phyloP scores from a whole-genome alignment of 2,329 filamentous ascomycete species.

The Hymenoscyphus fraxineus region DNA sequence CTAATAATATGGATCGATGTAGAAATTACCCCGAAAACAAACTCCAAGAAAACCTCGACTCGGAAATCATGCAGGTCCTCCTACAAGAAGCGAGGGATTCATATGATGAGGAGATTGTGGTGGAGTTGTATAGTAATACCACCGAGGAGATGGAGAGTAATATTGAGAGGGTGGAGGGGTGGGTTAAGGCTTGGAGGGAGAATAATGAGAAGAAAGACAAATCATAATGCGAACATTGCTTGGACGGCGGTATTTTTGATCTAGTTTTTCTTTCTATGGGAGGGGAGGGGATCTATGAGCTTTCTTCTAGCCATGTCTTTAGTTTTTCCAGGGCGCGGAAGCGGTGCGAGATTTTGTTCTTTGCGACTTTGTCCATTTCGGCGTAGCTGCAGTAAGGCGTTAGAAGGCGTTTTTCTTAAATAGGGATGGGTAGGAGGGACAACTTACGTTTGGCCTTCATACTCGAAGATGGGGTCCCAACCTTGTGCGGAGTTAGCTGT shows the following conservation, averaged over 20 bases:
- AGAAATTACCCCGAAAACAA: conserved; percentile 83
- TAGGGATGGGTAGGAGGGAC: conserved; percentile 1
- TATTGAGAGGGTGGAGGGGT: conserved; percentile 75
- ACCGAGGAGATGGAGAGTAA: conserved; percentile 86
- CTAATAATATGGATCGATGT: neutral
- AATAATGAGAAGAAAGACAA: conserved; percentile 45
- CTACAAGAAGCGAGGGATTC: conserved; percentile 84
- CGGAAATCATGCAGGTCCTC: conserved; percentile 95
- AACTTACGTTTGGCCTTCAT: conserved; percentile 70
- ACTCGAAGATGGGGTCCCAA: conserved; percentile 96
- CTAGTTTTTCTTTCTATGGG: conserved; percentile 12
- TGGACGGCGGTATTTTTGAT: neutral
- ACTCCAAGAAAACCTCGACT: conserved; percentile 92
- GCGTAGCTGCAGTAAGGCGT: conserved; percentile 59
- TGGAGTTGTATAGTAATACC: conserved; percentile 80
- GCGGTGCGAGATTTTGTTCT: conserved; percentile 93
- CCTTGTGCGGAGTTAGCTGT: conserved; percentile 47
- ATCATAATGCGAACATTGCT: conserved; percentile 10
- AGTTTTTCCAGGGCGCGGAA: conserved; percentile 83
- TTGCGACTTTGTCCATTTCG: conserved; percentile 84
- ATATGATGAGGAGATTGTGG: conserved; percentile 82
- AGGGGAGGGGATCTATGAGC: conserved; percentile 15
- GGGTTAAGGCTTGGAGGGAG: conserved; percentile 79
- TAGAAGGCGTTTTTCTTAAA: neutral
- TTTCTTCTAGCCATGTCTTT: conserved; percentile 65